A percentile compares a stretch with the other conserved stretches of the same genome.
These are phyloP conservation scores for Orbilia quercus DNA, from an alignment of 2,329 filamentous ascomycete species.

Conservation along the genomic window DNA sequence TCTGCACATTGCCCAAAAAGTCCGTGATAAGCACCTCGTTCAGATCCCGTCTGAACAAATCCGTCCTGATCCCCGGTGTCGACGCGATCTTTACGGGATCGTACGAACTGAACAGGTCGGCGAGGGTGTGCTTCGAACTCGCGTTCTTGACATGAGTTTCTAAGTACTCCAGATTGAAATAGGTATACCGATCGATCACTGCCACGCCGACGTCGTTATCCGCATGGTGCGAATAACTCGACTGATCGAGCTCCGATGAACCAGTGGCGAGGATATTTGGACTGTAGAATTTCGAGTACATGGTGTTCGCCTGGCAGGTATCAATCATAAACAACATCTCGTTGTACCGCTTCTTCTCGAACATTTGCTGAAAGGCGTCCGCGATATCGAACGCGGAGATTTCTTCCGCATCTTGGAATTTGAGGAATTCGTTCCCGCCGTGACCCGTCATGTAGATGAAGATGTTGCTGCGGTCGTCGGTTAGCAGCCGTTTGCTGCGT, in stretches of 20 bases:
- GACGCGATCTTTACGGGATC: constrained; percentile 95
- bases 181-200: constrained; percentile 98
- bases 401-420: constrained; percentile 98
- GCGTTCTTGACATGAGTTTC: constrained; percentile 89
- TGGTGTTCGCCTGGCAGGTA: constrained; percentile 98
- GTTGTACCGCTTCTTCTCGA: constrained; percentile 99
- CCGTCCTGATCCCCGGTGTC: constrained; percentile 89
- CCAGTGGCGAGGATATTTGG: constrained; percentile 98
- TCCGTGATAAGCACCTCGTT: constrained; percentile 77
- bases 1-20: constrained; percentile 98
- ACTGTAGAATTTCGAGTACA: constrained; percentile 98
- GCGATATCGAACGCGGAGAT: constrained; percentile 96
- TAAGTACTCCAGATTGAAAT: constrained; percentile 97
- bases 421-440: constrained; percentile 95
- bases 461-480: constrained; percentile 95
- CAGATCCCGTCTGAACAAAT: constrained; percentile 79
- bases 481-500: constrained; percentile 89
- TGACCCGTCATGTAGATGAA: constrained; percentile 99
- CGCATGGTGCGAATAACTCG: constrained; percentile 95
- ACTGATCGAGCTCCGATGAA: constrained; percentile 95
- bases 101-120: constrained; percentile 95
- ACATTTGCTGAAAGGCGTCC: constrained; percentile 99
- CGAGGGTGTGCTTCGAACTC: constrained; percentile 86
- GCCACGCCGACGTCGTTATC: constrained; percentile 98
- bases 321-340: constrained; percentile 99